Percentiles rank a stretch among this genome's conserved stretches.
These are phyloP conservation scores for Colletotrichum siamense DNA, from an alignment of 2,329 filamentous ascomycete species.

Conservation along the genomic window DNA sequence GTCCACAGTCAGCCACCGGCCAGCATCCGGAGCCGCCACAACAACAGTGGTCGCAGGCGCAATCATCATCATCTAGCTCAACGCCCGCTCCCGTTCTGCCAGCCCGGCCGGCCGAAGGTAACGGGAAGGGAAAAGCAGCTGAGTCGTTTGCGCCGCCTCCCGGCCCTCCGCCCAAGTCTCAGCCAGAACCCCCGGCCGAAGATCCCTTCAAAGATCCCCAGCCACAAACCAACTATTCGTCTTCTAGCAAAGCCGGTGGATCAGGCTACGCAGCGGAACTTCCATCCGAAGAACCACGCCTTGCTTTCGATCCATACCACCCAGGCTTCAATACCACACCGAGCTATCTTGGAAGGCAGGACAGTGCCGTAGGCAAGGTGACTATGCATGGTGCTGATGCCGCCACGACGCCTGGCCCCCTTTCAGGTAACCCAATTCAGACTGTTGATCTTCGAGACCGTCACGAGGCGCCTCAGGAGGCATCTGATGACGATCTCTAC, in stretches of 20 bases:
- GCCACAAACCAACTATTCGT: constrained; percentile 2
- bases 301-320: constrained; percentile 42
- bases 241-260: constrained; percentile 25
- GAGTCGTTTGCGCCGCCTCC: constrained; percentile 22
- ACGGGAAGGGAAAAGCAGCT: constrained; percentile 32
- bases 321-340: constrained; percentile 37
- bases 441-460: constrained; percentile 18
- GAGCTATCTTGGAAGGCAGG: constrained; percentile 42
- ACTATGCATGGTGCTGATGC: constrained; percentile 44
- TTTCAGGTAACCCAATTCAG: constrained; percentile 19
- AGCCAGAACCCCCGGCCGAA: constrained; percentile 36
- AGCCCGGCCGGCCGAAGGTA: constrained; percentile 9
- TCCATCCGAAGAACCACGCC: constrained; percentile 38
- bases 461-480: constrained; percentile 19
- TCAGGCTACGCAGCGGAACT: background rate
- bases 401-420: background rate
- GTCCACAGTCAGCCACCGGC: constrained; percentile 22
- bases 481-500: constrained; percentile 44
- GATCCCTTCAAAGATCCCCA: constrained; percentile 31
- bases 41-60: constrained; percentile 27
- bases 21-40: constrained; percentile 20
- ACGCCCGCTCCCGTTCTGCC: constrained; percentile 9
- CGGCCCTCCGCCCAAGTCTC: constrained; percentile 25
- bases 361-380: constrained; percentile 45
- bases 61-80: constrained; percentile 16